Percentiles rank a stretch among this genome's conserved stretches.
These are phyloP conservation scores for Quercus wislizeni DNA, from an alignment of 306 rosid species.

Conservation along the genomic window DNA sequence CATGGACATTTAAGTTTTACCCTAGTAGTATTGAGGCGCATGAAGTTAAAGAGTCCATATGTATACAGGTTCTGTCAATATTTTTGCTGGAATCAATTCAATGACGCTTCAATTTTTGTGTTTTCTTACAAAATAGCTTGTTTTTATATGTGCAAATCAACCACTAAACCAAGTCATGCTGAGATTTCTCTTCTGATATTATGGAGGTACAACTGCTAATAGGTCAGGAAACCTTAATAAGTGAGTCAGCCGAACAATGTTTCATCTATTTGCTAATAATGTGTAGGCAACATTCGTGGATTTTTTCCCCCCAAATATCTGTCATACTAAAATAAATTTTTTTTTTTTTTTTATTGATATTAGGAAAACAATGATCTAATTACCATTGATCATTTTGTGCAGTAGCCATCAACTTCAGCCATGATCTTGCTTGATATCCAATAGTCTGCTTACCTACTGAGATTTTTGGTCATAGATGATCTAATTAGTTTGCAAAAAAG, in stretches of 20 bases:
- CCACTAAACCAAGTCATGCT: neutral
- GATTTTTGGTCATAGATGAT: neutral
- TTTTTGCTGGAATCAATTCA: neutral
- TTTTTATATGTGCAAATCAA: neutral
- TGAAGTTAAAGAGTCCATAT: neutral
- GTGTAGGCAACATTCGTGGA: neutral
- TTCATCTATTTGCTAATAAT: neutral
- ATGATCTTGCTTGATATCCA: too few species aligned
- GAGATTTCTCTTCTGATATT: neutral
- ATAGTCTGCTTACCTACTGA: too few species aligned
- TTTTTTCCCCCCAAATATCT: neutral
- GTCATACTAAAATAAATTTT: too few species aligned
- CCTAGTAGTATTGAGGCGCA: neutral
- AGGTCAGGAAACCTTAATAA: neutral
- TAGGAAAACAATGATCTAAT: too few species aligned
- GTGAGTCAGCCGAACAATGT: neutral
- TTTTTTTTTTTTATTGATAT: too few species aligned
- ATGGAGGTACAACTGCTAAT: neutral
- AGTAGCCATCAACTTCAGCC: too few species aligned
- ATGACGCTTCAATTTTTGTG: neutral
- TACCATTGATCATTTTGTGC: too few species aligned
- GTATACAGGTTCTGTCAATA: neutral
- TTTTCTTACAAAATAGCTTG: neutral
- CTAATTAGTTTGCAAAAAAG: neutral
- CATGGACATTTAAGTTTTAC: conserved; percentile 9